A percentile compares a stretch with the other conserved stretches of the same genome.
Evolutionary conservation across 441 rosid species (phyloP).

Genomic region (Eutrema salsugineum): DNA sequence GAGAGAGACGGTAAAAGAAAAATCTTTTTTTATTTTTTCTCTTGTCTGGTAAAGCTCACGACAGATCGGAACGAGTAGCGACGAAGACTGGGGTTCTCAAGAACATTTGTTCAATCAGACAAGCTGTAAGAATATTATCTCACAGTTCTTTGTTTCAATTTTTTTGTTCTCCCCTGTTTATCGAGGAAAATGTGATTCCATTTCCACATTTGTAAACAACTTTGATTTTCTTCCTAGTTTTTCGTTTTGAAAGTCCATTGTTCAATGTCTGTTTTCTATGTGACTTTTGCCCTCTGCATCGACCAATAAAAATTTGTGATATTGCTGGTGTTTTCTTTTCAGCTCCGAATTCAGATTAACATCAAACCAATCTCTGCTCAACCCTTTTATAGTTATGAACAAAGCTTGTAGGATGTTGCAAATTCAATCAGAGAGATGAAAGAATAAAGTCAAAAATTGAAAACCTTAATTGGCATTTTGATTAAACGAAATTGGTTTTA

Average conservation of each 20-base stretch:
- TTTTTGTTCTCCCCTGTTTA: not conserved
- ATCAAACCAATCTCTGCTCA: not conserved
- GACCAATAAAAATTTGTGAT: not conserved
- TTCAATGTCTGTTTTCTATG: not conserved
- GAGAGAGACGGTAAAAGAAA: not conserved
- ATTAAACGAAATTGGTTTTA: not conserved
- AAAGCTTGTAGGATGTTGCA: not conserved
- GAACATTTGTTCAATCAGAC: not conserved
- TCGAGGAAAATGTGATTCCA: not conserved
- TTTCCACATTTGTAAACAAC: not conserved
- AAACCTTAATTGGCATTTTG: not conserved
- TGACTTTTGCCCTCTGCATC: not conserved
- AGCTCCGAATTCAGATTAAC: not conserved
- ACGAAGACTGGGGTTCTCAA: not conserved
- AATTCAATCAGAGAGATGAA: not conserved
- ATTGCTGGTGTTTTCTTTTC: not conserved
- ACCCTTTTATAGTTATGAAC: not conserved
- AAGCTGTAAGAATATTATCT: not conserved
- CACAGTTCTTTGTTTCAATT: not conserved
- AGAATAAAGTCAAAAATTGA: not conserved
- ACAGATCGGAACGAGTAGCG: not conserved
- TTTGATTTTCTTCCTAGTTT: not conserved
- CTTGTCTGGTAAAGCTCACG: not conserved
- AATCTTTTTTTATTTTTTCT: not conserved
- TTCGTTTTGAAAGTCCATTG: too few relatives aligned